Evolutionary conservation across 2,329 filamentous ascomycete species (phyloP), one percentile per base, ranked within the genome.

Genomic region (Shiraia sp.): DNA sequence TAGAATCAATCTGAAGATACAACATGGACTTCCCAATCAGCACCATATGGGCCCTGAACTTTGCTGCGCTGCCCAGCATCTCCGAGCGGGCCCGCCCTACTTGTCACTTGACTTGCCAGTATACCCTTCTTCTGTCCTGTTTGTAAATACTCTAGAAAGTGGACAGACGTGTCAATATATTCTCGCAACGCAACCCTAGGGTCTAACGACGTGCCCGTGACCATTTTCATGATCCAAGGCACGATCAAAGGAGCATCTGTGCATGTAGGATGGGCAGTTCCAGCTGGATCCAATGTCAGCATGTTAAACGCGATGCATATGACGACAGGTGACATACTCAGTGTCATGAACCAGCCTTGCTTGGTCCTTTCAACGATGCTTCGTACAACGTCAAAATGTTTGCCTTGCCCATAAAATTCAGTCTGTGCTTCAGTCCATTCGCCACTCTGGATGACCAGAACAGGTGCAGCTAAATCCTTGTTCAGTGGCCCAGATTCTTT

Each of bases 191-290:
- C 83, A 42, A 80, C 74, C 30, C 71, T 72, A 1, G 78, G 78
- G 39, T 81, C 70, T n/a, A 85, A 75, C 1, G 72, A 78, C 0
- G 83, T 79, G 0, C 82, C 81, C 0, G 83, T 86, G 0, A 80
- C 80, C 70, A 80, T 79, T 41, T 78, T 75, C 31, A 87, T 71
- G 19, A 87, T 68, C 36, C 77, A 67, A 0, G 83, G 83, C 46
- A 85, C 78, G 6, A 87, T 75, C 2, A 87, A 70, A 0, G 83
- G 82, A 12, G 83, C 84, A 55, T 87, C 84, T 0, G 84, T 86
- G 14, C 85, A 79, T 8, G 77, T 81, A 0, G 84, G 82, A 54
- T 87, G 84, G 0, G 81, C 63, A 70, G 60, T 59, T 19, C 65
- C 65, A 31, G 46, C 52, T 59, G 32, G 31, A 10, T 1, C 4